Conservation (phyloP, 2,329 filamentous ascomycete genomes). For the Pestalotiopsis sp. region DNA sequence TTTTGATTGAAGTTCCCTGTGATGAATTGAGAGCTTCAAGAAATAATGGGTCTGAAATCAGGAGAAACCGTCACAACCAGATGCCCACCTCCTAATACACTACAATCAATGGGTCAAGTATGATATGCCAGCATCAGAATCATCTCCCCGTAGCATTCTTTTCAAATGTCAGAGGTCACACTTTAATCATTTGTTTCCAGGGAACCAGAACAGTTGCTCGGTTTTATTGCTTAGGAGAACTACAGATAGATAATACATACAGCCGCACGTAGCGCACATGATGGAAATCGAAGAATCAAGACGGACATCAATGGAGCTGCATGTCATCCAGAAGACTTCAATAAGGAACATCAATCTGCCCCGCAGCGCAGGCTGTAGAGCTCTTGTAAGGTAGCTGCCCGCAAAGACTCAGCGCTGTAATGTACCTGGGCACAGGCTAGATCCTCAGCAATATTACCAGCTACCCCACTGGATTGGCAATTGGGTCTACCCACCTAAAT, state of each 20-base stretch:
- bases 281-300: neutral
- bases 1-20: neutral
- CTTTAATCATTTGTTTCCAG: too few species aligned
- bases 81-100: neutral
- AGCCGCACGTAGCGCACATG: too few species aligned
- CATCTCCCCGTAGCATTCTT: too few species aligned
- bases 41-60: neutral
- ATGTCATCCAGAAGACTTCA: neutral
- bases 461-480: slow-evolving; percentile 8
- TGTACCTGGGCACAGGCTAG: slow-evolving; percentile 1
- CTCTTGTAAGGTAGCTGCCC: neutral
- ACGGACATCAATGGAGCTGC: neutral
- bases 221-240: too few species aligned
- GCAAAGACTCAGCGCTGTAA: neutral
- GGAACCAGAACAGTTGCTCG: too few species aligned
- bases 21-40: neutral
- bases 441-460: slow-evolving; percentile 1
- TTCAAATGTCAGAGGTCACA: too few species aligned
- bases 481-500: neutral
- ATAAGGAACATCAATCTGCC: neutral
- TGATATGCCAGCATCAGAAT: neutral
- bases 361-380: neutral
- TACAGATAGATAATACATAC: too few species aligned
- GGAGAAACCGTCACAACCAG: neutral
- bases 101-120: neutral